These are phyloP conservation scores for Stagonosporopsis chrysanthemi DNA, from an alignment of 2,329 filamentous ascomycete species.

Conservation along the genomic window DNA sequence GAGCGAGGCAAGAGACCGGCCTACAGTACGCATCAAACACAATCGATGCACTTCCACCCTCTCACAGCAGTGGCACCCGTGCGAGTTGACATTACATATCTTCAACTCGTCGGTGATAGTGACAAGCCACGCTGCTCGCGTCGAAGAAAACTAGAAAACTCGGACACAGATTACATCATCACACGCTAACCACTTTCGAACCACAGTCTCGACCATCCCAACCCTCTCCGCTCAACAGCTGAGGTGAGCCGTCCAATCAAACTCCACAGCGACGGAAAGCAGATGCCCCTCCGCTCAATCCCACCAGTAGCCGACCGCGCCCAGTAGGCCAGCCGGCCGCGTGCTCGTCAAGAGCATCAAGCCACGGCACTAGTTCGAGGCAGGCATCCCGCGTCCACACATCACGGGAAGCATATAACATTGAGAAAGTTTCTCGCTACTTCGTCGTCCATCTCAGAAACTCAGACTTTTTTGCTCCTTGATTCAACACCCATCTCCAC, in stretches of 20 bases:
- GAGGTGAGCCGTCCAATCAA: conserved; percentile 5
- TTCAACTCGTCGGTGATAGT: conserved; percentile 4
- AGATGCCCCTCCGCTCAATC: not conserved
- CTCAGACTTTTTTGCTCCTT: too few species aligned
- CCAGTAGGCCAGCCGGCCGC: not conserved
- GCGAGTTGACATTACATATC: conserved; percentile 1
- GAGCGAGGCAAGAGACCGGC: conserved; percentile 51
- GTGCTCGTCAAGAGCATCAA: conserved; percentile 3
- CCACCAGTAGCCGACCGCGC: conserved; percentile 8
- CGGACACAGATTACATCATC: conserved; percentile 4
- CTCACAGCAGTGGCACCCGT: not conserved
- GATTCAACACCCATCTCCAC: not conserved
- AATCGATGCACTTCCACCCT: not conserved
- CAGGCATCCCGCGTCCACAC: conserved; percentile 20
- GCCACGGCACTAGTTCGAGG: conserved; percentile 25
- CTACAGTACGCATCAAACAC: not conserved
- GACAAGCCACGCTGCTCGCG: conserved; percentile 5
- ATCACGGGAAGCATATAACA: not conserved
- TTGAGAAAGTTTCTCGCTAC: not conserved
- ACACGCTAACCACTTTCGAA: not conserved
- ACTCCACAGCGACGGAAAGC: not conserved
- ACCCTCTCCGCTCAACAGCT: not conserved
- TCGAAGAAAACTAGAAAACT: conserved; percentile 6
- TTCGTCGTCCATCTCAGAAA: not conserved
- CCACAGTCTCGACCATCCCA: not conserved